These are phyloP conservation scores for Trifolium fragiferum DNA, from an alignment of 306 rosid species.

Conservation along the genomic window DNA sequence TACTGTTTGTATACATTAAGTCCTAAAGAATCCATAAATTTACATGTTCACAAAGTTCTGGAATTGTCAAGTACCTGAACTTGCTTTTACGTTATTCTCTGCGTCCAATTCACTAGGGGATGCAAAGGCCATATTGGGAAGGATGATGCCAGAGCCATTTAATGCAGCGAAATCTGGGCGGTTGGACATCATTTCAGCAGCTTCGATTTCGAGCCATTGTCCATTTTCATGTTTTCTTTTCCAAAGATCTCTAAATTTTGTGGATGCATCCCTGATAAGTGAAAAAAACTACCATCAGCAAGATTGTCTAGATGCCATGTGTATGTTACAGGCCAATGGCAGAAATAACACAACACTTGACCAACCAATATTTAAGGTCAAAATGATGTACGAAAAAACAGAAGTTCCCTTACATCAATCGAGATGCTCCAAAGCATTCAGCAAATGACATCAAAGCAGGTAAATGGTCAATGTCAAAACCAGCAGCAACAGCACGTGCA, in stretches of 20 bases:
- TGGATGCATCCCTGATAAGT: conserved; percentile 77
- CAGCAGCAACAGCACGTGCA: conserved; percentile 99
- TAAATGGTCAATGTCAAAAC: conserved; percentile 80
- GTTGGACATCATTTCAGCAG: conserved; percentile 73
- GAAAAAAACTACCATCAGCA: conserved; percentile 37
- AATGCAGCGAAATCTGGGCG: conserved; percentile 66
- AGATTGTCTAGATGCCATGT: conserved; percentile 24
- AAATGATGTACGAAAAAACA: conserved; percentile 37
- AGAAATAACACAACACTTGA: conserved; percentile 37
- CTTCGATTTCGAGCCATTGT: conserved; percentile 96
- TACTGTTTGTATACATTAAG: conserved; percentile 6
- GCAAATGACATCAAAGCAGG: conserved; percentile 80
- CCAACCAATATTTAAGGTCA: conserved; percentile 20
- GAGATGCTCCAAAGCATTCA: conserved; percentile 93
- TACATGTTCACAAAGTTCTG: conserved; percentile 21
- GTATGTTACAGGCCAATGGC: conserved; percentile 36
- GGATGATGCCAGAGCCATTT: conserved; percentile 71
- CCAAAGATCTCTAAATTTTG: conserved; percentile 84
- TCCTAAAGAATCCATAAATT: conserved; percentile 17
- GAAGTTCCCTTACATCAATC: conserved; percentile 67
- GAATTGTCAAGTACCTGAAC: conserved; percentile 57
- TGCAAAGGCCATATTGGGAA: conserved; percentile 59
- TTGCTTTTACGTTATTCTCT: conserved; percentile 62
- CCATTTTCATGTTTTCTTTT: conserved; percentile 96
- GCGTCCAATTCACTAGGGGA: conserved; percentile 57